A percentile compares a stretch with the other conserved stretches of the same genome.
Evolutionary conservation across 2,329 filamentous ascomycete genomes (phyloP).

Genomic region (Fusarium redolens): DNA sequence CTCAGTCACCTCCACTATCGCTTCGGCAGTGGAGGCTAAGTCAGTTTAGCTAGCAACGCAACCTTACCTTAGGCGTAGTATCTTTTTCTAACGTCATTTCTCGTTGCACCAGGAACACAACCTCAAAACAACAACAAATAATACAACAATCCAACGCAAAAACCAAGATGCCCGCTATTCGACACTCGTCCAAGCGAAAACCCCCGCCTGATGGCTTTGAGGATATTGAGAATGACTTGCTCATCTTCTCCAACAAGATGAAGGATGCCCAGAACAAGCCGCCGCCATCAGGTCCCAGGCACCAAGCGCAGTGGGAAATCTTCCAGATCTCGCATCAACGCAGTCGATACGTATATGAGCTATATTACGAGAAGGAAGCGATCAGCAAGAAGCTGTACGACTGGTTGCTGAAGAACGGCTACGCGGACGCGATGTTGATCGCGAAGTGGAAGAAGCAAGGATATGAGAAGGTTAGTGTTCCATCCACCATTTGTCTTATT

Average conservation of each 20-base stretch:
- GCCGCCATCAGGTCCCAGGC: conserved; percentile 80
- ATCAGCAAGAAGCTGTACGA: conserved; percentile 94
- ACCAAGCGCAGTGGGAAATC: conserved; percentile 95
- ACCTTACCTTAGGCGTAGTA: too few species aligned
- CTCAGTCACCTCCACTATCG: background rate
- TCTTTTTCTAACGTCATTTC: background rate
- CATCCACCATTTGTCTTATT: background rate
- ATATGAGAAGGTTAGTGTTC: conserved; percentile 86
- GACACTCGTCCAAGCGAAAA: conserved; percentile 81
- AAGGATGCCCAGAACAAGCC: conserved; percentile 94
- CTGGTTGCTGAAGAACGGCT: conserved; percentile 95
- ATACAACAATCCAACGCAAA: background rate
- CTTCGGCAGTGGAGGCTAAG: background rate
- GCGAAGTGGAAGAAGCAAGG: conserved; percentile 99
- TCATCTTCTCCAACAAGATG: conserved; percentile 91
- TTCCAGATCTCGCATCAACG: conserved; percentile 97
- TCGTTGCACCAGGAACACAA: background rate
- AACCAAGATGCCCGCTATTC: conserved; percentile 76
- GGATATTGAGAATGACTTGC: conserved; percentile 87
- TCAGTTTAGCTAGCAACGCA: background rate
- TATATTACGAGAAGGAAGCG: conserved; percentile 98
- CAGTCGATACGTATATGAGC: conserved; percentile 92
- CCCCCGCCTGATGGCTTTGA: conserved; percentile 87
- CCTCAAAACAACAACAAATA: background rate
- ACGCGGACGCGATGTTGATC: conserved; percentile 94